A percentile compares a stretch with the other conserved stretches of the same genome.
Evolutionary conservation across 371 early-diverging fungal genomes (phyloP).

Genomic region (Basidiobolus meristosporus): DNA sequence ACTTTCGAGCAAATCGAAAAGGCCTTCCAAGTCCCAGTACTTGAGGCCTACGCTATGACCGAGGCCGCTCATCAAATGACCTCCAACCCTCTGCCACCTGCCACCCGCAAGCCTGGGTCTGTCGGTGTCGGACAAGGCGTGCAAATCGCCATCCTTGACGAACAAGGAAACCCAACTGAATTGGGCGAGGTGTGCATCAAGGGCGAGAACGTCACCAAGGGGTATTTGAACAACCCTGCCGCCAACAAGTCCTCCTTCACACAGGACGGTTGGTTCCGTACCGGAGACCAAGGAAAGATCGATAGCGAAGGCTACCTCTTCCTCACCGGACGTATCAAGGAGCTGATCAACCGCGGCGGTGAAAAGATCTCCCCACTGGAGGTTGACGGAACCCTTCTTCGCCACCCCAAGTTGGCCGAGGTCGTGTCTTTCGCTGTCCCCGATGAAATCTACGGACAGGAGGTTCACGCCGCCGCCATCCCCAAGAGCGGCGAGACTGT

Average conservation of each 20-base stretch:
- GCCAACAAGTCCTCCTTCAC: constrained; percentile 55
- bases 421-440: constrained; percentile 60
- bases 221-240: constrained; percentile 59
- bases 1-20: constrained; percentile 47
- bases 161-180: constrained; percentile 34
- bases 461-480: constrained; percentile 62
- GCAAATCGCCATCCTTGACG: constrained; percentile 50
- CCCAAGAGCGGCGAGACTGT: constrained; percentile 3
- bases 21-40: constrained; percentile 52
- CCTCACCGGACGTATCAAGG: constrained; percentile 64
- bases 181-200: constrained; percentile 78
- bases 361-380: constrained; percentile 70
- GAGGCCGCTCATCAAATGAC: constrained; percentile 84
- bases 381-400: constrained; percentile 55
- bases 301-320: constrained; percentile 49
- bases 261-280: constrained; percentile 46
- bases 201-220: constrained; percentile 57
- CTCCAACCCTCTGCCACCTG: constrained; percentile 63
- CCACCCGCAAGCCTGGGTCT: constrained; percentile 53
- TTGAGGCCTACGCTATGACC: constrained; percentile 86
- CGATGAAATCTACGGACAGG: constrained; percentile 63
- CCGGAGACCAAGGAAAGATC: constrained; percentile 62
- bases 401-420: constrained; percentile 48
- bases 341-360: constrained; percentile 62
- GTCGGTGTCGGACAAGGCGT: constrained; percentile 73